Conservation (phyloP, 2,329 filamentous ascomycete genomes). For the Epichloe glyceriae region DNA sequence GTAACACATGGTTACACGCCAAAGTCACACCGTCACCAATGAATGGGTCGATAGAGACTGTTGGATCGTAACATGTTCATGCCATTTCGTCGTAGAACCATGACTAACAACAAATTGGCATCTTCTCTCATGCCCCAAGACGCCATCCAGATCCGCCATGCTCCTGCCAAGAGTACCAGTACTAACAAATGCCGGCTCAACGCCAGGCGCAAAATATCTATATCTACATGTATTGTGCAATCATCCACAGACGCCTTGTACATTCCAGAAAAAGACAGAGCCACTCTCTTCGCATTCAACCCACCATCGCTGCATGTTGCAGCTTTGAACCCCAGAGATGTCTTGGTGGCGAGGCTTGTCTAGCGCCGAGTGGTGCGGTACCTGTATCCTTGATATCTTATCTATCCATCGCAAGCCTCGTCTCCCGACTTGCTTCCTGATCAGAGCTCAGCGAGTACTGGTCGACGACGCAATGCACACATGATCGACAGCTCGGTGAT, state of each 20-base stretch:
- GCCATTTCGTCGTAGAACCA: slow-evolving; percentile 18
- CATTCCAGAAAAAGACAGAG: slow-evolving; percentile 7
- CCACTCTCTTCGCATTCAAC: not conserved
- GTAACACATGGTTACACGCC: not conserved
- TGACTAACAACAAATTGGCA: slow-evolving; percentile 16
- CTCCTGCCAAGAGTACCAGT: slow-evolving; percentile 9
- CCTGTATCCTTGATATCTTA: not conserved
- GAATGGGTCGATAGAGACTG: not conserved
- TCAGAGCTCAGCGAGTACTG: not conserved
- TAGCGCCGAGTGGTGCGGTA: not conserved
- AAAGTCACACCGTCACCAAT: not conserved
- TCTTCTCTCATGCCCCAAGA: slow-evolving; percentile 10
- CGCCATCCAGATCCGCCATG: slow-evolving; percentile 12
- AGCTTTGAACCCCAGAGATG: not conserved
- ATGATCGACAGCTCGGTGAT: not conserved
- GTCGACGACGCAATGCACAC: not conserved
- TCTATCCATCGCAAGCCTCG: not conserved
- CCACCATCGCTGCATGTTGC: not conserved
- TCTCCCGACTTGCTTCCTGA: not conserved
- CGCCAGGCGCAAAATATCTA: slow-evolving; percentile 7
- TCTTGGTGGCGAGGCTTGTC: not conserved
- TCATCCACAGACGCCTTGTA: slow-evolving; percentile 5
- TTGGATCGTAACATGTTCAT: slow-evolving; percentile 15
- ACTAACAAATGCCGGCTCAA: slow-evolving; percentile 1
- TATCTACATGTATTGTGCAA: slow-evolving; percentile 11